phyloP scores from a whole-genome alignment of 2,329 filamentous ascomycete species.

The Colletotrichum aenigma region DNA sequence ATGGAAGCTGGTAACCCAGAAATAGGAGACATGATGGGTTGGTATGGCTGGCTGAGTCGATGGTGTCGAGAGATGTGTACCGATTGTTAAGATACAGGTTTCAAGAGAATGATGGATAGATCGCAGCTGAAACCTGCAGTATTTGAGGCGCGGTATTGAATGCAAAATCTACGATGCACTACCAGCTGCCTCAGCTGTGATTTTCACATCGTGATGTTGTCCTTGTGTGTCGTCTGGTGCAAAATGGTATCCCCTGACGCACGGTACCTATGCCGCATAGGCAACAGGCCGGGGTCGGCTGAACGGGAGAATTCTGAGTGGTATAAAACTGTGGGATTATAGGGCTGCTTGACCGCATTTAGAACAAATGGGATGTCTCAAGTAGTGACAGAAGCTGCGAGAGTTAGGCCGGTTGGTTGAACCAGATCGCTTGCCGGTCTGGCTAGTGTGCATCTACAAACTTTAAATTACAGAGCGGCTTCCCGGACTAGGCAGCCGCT shows the following conservation, averaged over 20 bases:
- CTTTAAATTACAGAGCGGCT: background rate
- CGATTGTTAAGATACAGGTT: background rate
- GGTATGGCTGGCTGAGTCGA: background rate
- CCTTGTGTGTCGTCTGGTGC: background rate
- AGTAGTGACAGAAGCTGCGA: background rate
- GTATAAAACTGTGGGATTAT: background rate
- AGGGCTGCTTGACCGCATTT: background rate
- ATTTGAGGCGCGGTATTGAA: background rate
- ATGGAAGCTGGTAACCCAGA: background rate
- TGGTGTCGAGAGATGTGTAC: background rate
- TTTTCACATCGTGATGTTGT: background rate
- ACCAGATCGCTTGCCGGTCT: background rate
- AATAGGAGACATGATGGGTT: background rate
- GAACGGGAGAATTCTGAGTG: background rate
- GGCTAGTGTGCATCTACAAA: background rate
- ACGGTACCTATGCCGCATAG: background rate
- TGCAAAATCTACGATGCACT: background rate
- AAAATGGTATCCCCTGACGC: background rate
- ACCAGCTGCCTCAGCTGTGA: background rate
- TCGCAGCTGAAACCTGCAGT: background rate
- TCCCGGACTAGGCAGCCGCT: background rate
- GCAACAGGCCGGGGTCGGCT: background rate
- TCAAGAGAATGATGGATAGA: background rate
- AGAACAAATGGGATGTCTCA: background rate
- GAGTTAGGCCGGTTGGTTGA: background rate